These are phyloP conservation scores for Chrysoporthe austroafricana DNA, from an alignment of 2,329 filamentous ascomycete genomes.

Conservation along the genomic window DNA sequence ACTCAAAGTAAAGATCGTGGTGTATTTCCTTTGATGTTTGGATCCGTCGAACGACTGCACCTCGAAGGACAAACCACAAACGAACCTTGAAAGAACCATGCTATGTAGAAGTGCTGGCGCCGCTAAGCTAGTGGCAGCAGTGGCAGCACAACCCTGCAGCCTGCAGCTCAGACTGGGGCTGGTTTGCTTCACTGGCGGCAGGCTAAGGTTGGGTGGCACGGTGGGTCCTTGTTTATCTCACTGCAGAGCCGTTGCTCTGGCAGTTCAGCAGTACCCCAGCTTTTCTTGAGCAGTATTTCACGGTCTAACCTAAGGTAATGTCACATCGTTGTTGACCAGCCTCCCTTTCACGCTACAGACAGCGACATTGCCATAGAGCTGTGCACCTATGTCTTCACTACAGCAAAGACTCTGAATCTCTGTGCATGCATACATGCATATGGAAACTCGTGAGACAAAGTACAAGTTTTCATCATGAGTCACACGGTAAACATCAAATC, in stretches of 20 bases:
- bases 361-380: no score
- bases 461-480: background rate
- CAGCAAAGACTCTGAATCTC: background rate
- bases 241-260: background rate
- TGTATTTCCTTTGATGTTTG: slow-evolving; percentile 18
- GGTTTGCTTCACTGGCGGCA: background rate
- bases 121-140: background rate
- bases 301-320: background rate
- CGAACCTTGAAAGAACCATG: slow-evolving; percentile 7
- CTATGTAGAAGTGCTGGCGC: background rate
- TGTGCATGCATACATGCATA: background rate
- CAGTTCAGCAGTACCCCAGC: background rate
- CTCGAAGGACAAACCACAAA: background rate
- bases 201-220: background rate
- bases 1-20: slow-evolving; percentile 2
- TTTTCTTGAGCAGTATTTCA: no score
- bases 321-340: background rate
- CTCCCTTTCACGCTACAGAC: background rate
- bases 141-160: slow-evolving; percentile 8
- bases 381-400: background rate
- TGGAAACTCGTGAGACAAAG: no score
- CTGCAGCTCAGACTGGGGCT: background rate
- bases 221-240: background rate
- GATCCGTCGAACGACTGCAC: slow-evolving; percentile 4
- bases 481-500: background rate